Base-by-base conservation (phyloP, 2,329 filamentous ascomycete species). In the Ampelomyces quisqualis region DNA sequence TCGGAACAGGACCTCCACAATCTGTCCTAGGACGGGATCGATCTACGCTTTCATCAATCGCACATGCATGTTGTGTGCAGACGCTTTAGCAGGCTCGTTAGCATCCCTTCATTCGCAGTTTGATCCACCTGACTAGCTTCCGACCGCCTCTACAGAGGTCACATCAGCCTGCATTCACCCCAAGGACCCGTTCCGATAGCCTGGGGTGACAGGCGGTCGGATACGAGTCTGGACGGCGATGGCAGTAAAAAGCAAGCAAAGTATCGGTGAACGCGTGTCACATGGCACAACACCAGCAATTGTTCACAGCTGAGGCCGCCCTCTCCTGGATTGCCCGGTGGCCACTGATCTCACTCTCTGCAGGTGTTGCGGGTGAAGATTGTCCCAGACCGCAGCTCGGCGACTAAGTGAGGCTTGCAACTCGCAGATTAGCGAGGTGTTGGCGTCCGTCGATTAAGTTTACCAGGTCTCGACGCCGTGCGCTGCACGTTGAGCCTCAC, bases 161-260 rank as follows among this genome's bases (percentile, higher is more conserved):
- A 34, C 30, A 34, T 36, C 43, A 41, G 41, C 38, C 28, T 6
- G 38, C 40, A 39, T 40, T 41, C 38, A 40, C 35, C 20, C 42
- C 37, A 46, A 39, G 15, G 4, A 40, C 47, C 47, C 31, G 39
- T 49, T 29, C 55, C 55, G 40, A 44, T 38, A 20, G 31, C 18
- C 22, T 36, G 40, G 47, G 40, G 41, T 51, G 51, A 56, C 49
- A 55, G 38, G 51, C 44, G 38, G 38, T 45, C 43, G 35, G 40
- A 29, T 19, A 38, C 32, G 20, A 45, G 11, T n/a, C 32, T 34
- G 14, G 34, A 37, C 13, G n/a, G 14, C 23, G 20, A 35, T 10
- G 24, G 29, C 30, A 17, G 9, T 23, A 28, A 48, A 51, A 47
- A 40, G 38, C 32, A 51, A 30, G 19, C 20, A 32, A 22, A 22